A percentile compares a stretch with the other conserved stretches of the same genome.
These are phyloP conservation scores for Priceomyces castillae DNA, from an alignment of 805 yeast genomes.

Conservation along the genomic window DNA sequence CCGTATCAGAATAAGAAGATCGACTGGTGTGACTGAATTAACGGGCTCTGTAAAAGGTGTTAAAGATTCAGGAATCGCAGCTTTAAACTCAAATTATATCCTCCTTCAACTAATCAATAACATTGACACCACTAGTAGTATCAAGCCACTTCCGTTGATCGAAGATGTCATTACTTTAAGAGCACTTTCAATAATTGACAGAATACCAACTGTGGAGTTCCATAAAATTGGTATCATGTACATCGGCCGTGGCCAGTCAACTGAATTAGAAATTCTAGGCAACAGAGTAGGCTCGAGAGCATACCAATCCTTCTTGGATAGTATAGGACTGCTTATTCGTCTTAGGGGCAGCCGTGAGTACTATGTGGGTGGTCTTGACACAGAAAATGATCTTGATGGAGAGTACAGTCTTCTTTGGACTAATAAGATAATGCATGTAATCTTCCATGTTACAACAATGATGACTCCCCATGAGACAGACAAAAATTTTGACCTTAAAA, in stretches of 20 bases:
- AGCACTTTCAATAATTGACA: slow-evolving; percentile 62
- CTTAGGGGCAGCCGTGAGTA: slow-evolving; percentile 52
- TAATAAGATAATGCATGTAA: slow-evolving; percentile 65
- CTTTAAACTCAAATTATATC: slow-evolving; percentile 40
- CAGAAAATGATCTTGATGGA: slow-evolving; percentile 68
- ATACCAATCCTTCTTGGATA: slow-evolving; percentile 57
- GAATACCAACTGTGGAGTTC: slow-evolving; percentile 74
- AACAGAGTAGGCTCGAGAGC: slow-evolving; percentile 63
- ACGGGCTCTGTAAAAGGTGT: slow-evolving; percentile 29
- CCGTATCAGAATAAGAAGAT: slow-evolving; percentile 52
- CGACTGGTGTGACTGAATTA: slow-evolving; percentile 60
- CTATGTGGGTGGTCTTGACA: slow-evolving; percentile 77
- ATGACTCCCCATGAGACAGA: slow-evolving; percentile 61
- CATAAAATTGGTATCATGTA: slow-evolving; percentile 79
- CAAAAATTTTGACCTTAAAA: slow-evolving; percentile 51
- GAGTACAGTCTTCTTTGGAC: slow-evolving; percentile 71
- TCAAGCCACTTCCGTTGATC: slow-evolving; percentile 50
- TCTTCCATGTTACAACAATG: slow-evolving; percentile 78
- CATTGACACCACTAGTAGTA: slow-evolving; percentile 27
- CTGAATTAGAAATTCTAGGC: slow-evolving; percentile 61
- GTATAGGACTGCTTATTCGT: slow-evolving; percentile 59
- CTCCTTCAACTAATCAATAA: slow-evolving; percentile 52
- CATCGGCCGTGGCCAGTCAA: slow-evolving; percentile 63
- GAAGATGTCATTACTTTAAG: slow-evolving; percentile 44
- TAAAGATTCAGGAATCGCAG: neutral